Base-by-base conservation (phyloP, 2,329 filamentous ascomycete genomes). In the Zarea fungicola region DNA sequence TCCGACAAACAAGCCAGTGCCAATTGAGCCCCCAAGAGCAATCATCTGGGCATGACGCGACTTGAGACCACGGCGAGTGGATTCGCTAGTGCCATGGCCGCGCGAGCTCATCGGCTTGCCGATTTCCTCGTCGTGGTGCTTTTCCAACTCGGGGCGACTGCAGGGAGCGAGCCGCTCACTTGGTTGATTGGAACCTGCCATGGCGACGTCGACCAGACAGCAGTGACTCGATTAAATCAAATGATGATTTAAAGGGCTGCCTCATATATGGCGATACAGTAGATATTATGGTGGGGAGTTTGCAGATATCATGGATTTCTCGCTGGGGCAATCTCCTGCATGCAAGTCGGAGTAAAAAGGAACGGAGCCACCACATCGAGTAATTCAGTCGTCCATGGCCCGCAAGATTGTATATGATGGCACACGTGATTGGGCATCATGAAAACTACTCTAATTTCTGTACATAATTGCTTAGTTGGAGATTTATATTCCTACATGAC, bases 31-130 rank as follows among this genome's bases (percentile, higher is more conserved):
- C 22, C 49, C 52, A 5, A 53, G 42, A 1, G 52, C 49, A 40
- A 87, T 73, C 9, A 85, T 67, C 34, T 84, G 80, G 35, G 86
- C 83, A 59, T 87, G 52, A 11, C 52, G 49, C 14, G 49, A 47
- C 41, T 53, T 53, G 23, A 53, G n/a, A 3, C 44, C 49, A 32
- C 52, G 49, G 22, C 31, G 47, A 7, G 47, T 49, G 40, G 47
- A 42, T 36, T 48, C 44, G 35, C 44, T 32, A 18, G 19, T 19
- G 25, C 36, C 44, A 16, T 25, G 26, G 28, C 28, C 36, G n/a
- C 34, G 44, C 6, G 44, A 40, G 28, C 28, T 34, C 10, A 36
- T n/a, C 6, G 44, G 44, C 44, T 41, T 40, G 36, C 26, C 36
- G 36, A 11, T 5, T 8, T 40, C 44, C 19, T 48, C 36, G 25